Evolutionary conservation across 2,329 filamentous ascomycete species (phyloP).

Genomic region (Colletotrichum echinochloae): DNA sequence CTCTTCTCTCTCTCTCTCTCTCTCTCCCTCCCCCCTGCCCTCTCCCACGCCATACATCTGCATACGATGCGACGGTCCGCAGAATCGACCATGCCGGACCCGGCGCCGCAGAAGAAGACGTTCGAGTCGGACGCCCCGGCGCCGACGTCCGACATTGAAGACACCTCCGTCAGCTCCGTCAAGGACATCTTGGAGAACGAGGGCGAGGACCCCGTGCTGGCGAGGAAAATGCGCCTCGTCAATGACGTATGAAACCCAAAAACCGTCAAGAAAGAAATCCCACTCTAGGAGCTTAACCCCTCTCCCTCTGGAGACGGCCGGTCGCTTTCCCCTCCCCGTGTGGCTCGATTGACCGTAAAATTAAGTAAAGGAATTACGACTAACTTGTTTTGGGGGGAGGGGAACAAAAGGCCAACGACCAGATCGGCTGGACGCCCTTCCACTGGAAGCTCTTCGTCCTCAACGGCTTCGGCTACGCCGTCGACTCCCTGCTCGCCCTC

Average conservation of each 20-base stretch:
- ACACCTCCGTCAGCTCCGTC: conserved; percentile 38
- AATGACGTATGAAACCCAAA: conserved; percentile 68
- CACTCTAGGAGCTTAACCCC: background rate
- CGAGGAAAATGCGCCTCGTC: conserved; percentile 76
- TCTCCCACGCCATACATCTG: too few species aligned
- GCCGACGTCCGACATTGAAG: conserved; percentile 12
- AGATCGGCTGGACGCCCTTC: conserved; percentile 71
- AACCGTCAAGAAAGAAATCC: background rate
- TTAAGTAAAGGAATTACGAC: too few species aligned
- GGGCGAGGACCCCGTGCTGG: conserved; percentile 70
- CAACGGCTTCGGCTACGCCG: conserved; percentile 69
- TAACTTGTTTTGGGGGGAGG: too few species aligned
- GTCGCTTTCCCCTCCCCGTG: background rate
- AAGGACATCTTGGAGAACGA: conserved; percentile 68
- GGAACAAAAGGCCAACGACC: conserved; percentile 62
- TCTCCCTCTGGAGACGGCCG: background rate
- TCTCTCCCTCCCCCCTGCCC: too few species aligned
- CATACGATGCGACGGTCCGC: background rate
- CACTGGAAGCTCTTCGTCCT: conserved; percentile 72
- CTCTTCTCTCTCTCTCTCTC: too few species aligned
- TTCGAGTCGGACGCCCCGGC: conserved; percentile 21
- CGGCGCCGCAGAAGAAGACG: conserved; percentile 22
- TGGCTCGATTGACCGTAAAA: background rate
- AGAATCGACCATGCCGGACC: conserved; percentile 16
- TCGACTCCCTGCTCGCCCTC: conserved; percentile 60